These are phyloP conservation scores for Debaryomyces robertsiae DNA, from an alignment of 1,139 yeast genomes.

Conservation along the genomic window DNA sequence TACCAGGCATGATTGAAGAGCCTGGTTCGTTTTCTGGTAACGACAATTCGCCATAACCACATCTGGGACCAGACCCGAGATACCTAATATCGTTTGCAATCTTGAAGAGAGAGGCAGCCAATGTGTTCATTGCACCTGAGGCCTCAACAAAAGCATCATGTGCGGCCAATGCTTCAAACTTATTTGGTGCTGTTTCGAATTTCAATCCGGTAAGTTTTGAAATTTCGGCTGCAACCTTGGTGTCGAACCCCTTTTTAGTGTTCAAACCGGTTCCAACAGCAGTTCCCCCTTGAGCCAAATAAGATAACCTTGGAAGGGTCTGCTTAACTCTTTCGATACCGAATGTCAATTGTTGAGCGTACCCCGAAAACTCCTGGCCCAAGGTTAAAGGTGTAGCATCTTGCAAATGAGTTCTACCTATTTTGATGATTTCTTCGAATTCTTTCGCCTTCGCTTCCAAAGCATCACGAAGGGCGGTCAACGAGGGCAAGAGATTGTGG, in stretches of 20 bases:
- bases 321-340: conserved; percentile 79
- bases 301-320: conserved; percentile 66
- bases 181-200: conserved; percentile 90
- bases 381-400: conserved; percentile 94
- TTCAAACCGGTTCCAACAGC: conserved; percentile 96
- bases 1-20: conserved; percentile 96
- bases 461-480: conserved; percentile 68
- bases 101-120: conserved; percentile 85
- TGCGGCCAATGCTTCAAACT: conserved; percentile 94
- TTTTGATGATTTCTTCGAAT: conserved; percentile 80
- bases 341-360: conserved; percentile 81
- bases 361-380: conserved; percentile 94
- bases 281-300: conserved; percentile 95
- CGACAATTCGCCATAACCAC: conserved; percentile 91
- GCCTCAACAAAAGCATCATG: conserved; percentile 95
- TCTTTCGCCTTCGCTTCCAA: conserved; percentile 71
- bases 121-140: conserved; percentile 88
- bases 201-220: conserved; percentile 77
- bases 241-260: conserved; percentile 82
- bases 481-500: conserved; percentile 68
- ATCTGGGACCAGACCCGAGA: conserved; percentile 95
- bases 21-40: conserved; percentile 97
- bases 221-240: conserved; percentile 72
- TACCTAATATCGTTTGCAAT: conserved; percentile 94
- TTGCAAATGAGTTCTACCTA: conserved; percentile 95